Evolutionary conservation across 805 yeast genomes (phyloP).

Genomic region (Wickerhamomyces xylosicus): DNA sequence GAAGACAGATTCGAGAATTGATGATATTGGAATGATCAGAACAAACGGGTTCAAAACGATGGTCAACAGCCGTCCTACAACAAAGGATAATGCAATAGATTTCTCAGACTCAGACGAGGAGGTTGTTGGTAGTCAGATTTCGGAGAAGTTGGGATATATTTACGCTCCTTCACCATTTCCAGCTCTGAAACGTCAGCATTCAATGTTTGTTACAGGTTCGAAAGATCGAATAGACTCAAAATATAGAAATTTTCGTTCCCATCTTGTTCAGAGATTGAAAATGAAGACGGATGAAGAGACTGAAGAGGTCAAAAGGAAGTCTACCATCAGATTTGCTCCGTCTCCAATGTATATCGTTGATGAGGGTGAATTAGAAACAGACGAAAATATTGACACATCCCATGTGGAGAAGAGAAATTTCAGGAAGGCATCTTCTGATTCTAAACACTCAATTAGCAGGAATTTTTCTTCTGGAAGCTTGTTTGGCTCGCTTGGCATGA

Average conservation of each 20-base stretch:
- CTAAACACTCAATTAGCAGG: neutral
- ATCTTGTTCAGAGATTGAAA: neutral
- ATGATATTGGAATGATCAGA: slow-evolving; percentile 7
- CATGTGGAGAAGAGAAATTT: neutral
- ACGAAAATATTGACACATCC: neutral
- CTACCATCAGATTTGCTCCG: slow-evolving; percentile 13
- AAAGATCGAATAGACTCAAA: too few species aligned
- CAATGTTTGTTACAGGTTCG: neutral
- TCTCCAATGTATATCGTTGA: slow-evolving; percentile 7
- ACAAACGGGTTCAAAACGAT: too few species aligned
- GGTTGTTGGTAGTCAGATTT: slow-evolving; percentile 4
- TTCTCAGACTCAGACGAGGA: neutral
- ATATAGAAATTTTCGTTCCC: too few species aligned
- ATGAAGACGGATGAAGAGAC: slow-evolving; percentile 1
- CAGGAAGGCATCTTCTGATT: neutral
- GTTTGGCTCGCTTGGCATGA: too few species aligned
- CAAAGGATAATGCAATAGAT: slow-evolving; percentile 1
- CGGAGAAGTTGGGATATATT: slow-evolving; percentile 4
- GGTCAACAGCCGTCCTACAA: neutral
- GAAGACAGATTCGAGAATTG: too few species aligned
- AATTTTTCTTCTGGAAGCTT: too few species aligned
- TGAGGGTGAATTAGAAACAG: neutral
- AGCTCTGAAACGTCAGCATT: neutral
- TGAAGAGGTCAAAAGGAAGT: slow-evolving; percentile 1
- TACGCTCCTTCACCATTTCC: slow-evolving; percentile 12